Conservation (phyloP, 1,139 yeast species). For the Nakaseomyces nivariensis region DNA sequence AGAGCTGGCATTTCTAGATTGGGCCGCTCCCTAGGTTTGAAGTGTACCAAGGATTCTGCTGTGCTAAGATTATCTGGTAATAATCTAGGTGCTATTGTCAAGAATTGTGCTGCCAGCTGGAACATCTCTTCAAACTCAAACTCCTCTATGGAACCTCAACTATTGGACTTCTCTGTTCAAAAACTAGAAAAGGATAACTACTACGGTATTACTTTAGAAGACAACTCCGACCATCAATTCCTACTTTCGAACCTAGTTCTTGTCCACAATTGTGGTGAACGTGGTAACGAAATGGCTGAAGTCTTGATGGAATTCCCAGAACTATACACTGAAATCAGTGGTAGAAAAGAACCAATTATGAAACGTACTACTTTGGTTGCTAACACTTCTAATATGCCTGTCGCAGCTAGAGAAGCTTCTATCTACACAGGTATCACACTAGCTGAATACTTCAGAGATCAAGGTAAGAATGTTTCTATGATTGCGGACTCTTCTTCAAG, state of each 20-base stretch:
- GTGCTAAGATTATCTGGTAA: constrained; percentile 7
- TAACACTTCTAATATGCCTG: constrained; percentile 98
- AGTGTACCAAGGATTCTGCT: constrained; percentile 15
- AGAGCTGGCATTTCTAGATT: constrained; percentile 25
- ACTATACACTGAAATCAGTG: constrained; percentile 78
- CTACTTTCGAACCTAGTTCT: constrained; percentile 32
- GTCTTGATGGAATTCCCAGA: constrained; percentile 99
- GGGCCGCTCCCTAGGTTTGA: constrained; percentile 36
- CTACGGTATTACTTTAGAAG: constrained; percentile 35
- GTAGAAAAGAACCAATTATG: constrained; percentile 97
- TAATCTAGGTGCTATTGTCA: constrained; percentile 5
- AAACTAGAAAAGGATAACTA: constrained; percentile 29
- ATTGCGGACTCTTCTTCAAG: constrained; percentile 99
- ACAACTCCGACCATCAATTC: constrained; percentile 35
- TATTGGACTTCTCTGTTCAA: constrained; percentile 27
- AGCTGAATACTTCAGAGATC: constrained; percentile 99
- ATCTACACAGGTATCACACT: constrained; percentile 97
- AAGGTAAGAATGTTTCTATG: constrained; percentile 97
- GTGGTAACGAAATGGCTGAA: constrained; percentile 99
- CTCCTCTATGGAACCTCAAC: constrained; percentile 22
- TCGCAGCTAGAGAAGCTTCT: constrained; percentile 99
- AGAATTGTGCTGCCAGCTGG: constrained; percentile 6
- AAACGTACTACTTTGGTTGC: constrained; percentile 98
- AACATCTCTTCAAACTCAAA: constrained; percentile 6
- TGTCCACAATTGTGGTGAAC: constrained; percentile 60